phyloP scores from a whole-genome alignment of 1,284 basidiomycete genomes.

The Apiotrichum siamense region DNA sequence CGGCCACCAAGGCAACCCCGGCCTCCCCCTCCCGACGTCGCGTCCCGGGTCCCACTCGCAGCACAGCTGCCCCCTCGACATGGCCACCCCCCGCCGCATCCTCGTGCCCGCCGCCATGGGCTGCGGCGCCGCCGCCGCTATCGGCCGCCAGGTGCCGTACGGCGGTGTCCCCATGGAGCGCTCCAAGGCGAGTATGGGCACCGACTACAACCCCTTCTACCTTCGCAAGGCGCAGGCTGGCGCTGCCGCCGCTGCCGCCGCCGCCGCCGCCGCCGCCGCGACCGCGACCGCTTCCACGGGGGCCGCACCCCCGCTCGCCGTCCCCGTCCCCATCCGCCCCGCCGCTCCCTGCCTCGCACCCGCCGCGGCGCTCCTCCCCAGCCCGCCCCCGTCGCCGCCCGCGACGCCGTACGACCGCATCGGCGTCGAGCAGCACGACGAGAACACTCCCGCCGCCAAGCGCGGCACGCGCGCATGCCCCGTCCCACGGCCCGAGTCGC shows the following conservation, averaged over 20 bases:
- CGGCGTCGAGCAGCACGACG: no score
- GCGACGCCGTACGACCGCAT: neutral
- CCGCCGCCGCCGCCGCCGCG: no score
- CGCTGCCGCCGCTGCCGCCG: no score
- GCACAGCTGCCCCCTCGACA: no score
- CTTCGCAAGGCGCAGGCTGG: neutral
- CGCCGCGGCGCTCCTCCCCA: neutral
- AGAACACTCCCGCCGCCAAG: neutral
- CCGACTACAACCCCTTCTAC: slow-evolving; percentile 17
- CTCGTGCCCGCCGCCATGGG: neutral
- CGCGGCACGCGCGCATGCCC: neutral
- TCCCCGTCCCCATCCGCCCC: neutral
- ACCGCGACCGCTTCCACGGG: neutral
- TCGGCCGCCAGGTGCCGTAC: neutral
- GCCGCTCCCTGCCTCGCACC: neutral
- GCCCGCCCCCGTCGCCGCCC: neutral
- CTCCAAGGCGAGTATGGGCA: slow-evolving; percentile 4
- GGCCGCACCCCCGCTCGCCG: neutral
- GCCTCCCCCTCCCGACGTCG: no score
- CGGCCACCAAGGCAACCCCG: no score
- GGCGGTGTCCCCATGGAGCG: slow-evolving; percentile 14
- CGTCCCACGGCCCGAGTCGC: neutral
- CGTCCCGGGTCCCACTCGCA: no score
- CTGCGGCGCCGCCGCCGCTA: neutral
- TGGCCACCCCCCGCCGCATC: neutral